These are phyloP conservation scores for Stipa capillata DNA, from an alignment of 176 grass and related monocot genomes.

Conservation along the genomic window DNA sequence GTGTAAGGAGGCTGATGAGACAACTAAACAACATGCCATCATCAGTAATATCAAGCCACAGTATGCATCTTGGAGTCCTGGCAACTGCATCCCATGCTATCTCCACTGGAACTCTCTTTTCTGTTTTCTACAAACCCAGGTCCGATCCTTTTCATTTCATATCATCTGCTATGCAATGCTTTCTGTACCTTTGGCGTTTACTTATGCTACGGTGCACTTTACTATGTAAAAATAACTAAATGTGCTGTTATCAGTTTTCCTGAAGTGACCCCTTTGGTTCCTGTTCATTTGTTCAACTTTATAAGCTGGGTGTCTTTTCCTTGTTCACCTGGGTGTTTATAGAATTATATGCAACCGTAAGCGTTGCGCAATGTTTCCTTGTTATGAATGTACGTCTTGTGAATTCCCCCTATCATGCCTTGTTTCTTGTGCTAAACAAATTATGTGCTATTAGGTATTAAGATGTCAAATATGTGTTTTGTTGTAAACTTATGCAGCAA, in stretches of 20 bases:
- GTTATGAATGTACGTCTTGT: neutral
- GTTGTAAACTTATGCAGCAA: neutral
- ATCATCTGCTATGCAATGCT: neutral
- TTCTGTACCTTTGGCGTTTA: neutral
- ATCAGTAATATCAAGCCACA: constrained; percentile 96
- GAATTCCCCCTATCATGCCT: neutral
- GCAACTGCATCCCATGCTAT: constrained; percentile 90
- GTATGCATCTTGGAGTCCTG: constrained; percentile 93
- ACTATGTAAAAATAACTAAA: neutral
- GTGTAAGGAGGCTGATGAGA: constrained; percentile 59
- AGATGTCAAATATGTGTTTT: neutral
- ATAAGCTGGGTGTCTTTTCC: neutral
- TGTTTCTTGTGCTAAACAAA: neutral
- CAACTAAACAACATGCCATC: constrained; percentile 73
- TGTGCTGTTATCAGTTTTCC: neutral
- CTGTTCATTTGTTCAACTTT: constrained; percentile 3
- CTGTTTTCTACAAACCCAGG: constrained; percentile 94
- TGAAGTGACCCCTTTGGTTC: neutral
- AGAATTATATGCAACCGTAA: neutral
- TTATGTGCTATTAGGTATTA: neutral
- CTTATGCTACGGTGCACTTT: neutral
- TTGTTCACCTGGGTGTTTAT: neutral
- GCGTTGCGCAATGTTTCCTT: neutral
- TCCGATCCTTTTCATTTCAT: constrained; percentile 12
- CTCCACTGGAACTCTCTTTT: constrained; percentile 63